phyloP scores from a whole-genome alignment of 176 grass and related monocot species.

The Lolium perenne region DNA sequence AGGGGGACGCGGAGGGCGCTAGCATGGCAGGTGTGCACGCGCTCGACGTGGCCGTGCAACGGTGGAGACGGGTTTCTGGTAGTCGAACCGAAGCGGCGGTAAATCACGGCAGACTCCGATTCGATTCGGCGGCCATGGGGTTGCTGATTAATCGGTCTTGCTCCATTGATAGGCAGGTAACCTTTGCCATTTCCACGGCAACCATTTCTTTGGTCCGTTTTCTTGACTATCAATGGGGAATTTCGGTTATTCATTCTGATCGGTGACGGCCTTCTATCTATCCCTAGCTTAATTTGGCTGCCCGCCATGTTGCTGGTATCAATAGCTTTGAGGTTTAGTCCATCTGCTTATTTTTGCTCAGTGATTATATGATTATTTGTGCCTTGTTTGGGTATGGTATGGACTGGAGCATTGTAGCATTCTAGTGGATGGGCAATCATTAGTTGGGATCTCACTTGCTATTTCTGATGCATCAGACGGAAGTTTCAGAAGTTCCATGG shows the following conservation, averaged over 20 bases:
- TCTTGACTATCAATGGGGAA: neutral
- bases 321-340: slow-evolving; percentile 14
- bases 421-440: slow-evolving; percentile 8
- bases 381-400: slow-evolving; percentile 1
- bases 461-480: slow-evolving; percentile 28
- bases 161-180: slow-evolving; percentile 24
- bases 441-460: slow-evolving; percentile 9
- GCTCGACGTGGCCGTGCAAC: too few relatives aligned
- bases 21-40: too few relatives aligned
- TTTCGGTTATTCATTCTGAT: neutral
- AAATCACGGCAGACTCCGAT: slow-evolving; percentile 11
- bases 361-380: neutral
- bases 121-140: slow-evolving; percentile 34
- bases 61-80: slow-evolving; percentile 1
- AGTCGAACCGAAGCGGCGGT: slow-evolving; percentile 19
- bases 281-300: neutral
- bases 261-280: neutral
- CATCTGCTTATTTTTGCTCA: neutral
- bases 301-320: neutral
- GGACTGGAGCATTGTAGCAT: neutral
- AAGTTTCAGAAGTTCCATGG: slow-evolving; percentile 22
- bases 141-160: slow-evolving; percentile 26
- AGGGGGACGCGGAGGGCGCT: too few relatives aligned
- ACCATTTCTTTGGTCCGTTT: neutral
- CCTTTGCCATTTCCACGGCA: slow-evolving; percentile 18